Conservation (phyloP, 352 stramenopile genomes). For the Lagenidium giganteum region DNA sequence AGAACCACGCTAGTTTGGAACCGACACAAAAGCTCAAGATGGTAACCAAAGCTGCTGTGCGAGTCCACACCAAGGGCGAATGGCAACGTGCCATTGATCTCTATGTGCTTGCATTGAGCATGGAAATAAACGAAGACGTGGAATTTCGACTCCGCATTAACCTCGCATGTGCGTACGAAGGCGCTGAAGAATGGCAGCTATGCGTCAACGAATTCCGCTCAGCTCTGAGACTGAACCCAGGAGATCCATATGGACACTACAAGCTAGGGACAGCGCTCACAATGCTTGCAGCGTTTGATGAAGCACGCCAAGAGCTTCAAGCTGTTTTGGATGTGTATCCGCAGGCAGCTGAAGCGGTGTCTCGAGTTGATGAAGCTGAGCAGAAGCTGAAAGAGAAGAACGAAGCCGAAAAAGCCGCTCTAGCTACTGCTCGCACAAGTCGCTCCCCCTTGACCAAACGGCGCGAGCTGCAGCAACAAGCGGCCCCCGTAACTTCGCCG, state of each 20-base stretch:
- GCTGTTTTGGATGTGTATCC: slow-evolving; percentile 40
- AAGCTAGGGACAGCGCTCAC: slow-evolving; percentile 50
- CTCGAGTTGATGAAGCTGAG: slow-evolving; percentile 23
- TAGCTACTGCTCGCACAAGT: slow-evolving; percentile 19
- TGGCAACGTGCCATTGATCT: slow-evolving; percentile 59
- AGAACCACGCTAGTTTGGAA: slow-evolving; percentile 52
- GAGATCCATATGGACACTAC: slow-evolving; percentile 50
- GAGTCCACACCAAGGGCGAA: slow-evolving; percentile 57
- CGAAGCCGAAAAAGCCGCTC: slow-evolving; percentile 18
- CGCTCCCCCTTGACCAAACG: slow-evolving; percentile 13
- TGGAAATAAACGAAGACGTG: slow-evolving; percentile 48
- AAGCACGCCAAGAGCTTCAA: slow-evolving; percentile 32
- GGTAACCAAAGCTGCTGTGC: slow-evolving; percentile 70
- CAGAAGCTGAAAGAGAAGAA: slow-evolving; percentile 16
- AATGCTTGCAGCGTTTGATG: slow-evolving; percentile 27
- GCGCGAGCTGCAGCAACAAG: no score
- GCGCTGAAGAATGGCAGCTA: slow-evolving; percentile 24
- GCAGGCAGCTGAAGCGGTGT: slow-evolving; percentile 39
- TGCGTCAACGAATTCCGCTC: slow-evolving; percentile 37
- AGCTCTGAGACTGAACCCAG: slow-evolving; percentile 34
- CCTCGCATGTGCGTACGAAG: slow-evolving; percentile 56
- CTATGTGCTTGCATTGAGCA: slow-evolving; percentile 57
- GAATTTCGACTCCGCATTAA: slow-evolving; percentile 64
- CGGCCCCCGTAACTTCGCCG: no score
- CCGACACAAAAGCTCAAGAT: slow-evolving; percentile 75